These are phyloP conservation scores for Vitis amurensis DNA, from an alignment of 164 flowering plant genomes.

Conservation along the genomic window DNA sequence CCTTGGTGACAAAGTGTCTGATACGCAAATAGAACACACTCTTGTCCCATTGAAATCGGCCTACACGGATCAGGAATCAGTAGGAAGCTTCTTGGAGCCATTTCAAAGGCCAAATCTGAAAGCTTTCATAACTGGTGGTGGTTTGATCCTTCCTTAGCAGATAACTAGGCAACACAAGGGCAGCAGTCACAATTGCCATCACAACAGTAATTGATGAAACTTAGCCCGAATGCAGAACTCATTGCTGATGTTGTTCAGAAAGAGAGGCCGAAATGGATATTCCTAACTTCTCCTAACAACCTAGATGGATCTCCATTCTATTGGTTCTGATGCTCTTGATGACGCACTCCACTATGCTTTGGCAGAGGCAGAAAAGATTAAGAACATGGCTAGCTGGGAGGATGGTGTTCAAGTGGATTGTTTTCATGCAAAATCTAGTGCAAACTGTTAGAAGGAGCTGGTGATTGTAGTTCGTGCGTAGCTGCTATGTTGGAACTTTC, in stretches of 20 bases:
- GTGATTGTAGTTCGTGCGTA: conserved; percentile 94
- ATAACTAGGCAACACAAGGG: conserved; percentile 21
- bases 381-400: conserved; percentile 83
- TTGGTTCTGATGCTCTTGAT: conserved; percentile 84
- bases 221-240: too few relatives aligned
- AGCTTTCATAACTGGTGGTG: conserved; percentile 92
- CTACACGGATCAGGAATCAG: conserved; percentile 56
- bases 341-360: conserved; percentile 79
- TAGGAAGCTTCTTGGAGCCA: conserved; percentile 74
- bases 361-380: conserved; percentile 57
- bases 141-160: conserved; percentile 91
- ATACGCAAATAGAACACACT: conserved; percentile 72
- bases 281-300: too few relatives aligned
- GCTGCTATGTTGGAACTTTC: conserved; percentile 97
- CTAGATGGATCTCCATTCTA: conserved; percentile 79
- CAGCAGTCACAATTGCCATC: too few relatives aligned
- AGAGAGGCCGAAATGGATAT: too few relatives aligned
- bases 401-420: conserved; percentile 82
- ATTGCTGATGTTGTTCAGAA: too few relatives aligned
- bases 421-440: conserved; percentile 73
- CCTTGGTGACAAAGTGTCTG: conserved; percentile 10
- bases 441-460: conserved; percentile 90
- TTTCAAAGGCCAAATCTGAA: conserved; percentile 85
- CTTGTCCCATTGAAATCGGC: conserved; percentile 65
- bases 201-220: too few relatives aligned